Percentiles rank a stretch among this genome's conserved stretches.
These are phyloP conservation scores for Solanum stenotomum DNA, from an alignment of 257 asterid genomes.

Conservation along the genomic window DNA sequence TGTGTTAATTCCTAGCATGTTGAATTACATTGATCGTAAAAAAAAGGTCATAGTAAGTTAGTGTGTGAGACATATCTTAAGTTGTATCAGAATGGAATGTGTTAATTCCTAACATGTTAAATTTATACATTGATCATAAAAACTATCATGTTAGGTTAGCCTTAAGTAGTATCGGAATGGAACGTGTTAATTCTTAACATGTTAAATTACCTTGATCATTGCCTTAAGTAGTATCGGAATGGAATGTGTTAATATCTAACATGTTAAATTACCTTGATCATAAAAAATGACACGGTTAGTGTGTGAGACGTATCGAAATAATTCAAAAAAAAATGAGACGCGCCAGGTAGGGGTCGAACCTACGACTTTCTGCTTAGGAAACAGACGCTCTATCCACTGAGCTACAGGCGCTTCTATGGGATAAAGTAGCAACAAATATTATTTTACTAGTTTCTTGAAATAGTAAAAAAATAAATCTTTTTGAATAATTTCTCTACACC, in stretches of 20 bases:
- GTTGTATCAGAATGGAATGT: not conserved
- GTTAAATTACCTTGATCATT: not conserved
- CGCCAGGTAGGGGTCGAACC: slow-evolving; percentile 99
- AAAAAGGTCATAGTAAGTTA: not conserved
- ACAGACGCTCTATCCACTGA: slow-evolving; percentile 99
- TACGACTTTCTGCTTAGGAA: slow-evolving; percentile 98
- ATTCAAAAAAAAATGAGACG: slow-evolving; percentile 9
- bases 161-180: too few relatives aligned
- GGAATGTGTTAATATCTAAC: not conserved
- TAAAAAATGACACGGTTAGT: not conserved
- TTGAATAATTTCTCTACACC: not conserved
- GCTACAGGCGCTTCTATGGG: slow-evolving; percentile 63
- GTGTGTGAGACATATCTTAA: not conserved
- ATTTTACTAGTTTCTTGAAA: accelerated
- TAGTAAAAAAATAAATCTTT: not conserved
- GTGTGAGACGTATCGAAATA: not conserved
- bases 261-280: not conserved
- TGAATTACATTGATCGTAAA: not conserved
- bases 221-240: not conserved
- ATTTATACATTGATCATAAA: not conserved
- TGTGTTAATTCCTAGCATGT: not conserved
- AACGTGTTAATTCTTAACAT: too few relatives aligned
- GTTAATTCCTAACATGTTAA: not conserved
- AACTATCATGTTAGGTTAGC: too few relatives aligned
- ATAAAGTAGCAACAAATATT: accelerated